Evolutionary conservation across 305 asterid genomes (phyloP).

Genomic region (Fraxinus paxiana): DNA sequence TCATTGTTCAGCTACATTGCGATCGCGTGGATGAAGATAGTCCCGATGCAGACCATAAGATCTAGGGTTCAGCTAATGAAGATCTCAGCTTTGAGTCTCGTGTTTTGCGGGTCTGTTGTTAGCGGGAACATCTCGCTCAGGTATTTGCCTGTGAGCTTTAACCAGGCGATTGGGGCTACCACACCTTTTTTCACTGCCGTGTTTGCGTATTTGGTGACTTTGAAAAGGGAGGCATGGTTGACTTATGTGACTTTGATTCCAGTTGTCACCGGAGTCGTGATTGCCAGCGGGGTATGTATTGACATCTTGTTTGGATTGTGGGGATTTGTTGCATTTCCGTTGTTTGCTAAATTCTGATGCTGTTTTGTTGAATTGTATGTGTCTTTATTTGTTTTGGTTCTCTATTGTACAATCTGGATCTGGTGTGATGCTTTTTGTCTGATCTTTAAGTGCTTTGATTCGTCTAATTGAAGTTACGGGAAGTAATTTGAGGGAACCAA

Average conservation of each 20-base stretch:
- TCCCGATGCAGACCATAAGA: conserved; percentile 68
- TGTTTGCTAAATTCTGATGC: not conserved
- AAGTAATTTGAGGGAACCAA: not conserved
- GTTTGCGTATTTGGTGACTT: conserved; percentile 63
- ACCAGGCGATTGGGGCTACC: conserved; percentile 78
- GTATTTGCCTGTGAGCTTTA: conserved; percentile 70
- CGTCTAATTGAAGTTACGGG: not conserved
- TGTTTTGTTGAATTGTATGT: not conserved
- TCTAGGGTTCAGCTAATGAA: conserved; percentile 70
- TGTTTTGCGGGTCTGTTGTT: conserved; percentile 74
- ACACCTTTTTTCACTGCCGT: conserved; percentile 77
- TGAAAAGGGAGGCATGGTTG: conserved; percentile 65
- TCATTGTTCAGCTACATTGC: conserved; percentile 74
- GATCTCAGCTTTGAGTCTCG: conserved; percentile 67
- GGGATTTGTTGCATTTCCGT: not conserved
- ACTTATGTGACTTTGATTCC: conserved; percentile 63
- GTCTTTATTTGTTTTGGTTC: conserved; percentile 4
- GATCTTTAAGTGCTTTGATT: conserved; percentile 5
- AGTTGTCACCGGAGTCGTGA: conserved; percentile 72
- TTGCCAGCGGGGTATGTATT: conserved; percentile 76
- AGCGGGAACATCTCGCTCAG: conserved; percentile 69
- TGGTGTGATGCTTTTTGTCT: not conserved
- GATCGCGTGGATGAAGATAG: conserved; percentile 72
- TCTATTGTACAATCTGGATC: conserved; percentile 16
- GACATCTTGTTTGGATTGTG: not conserved